Base-by-base conservation (phyloP, 495 filamentous ascomycete species). In the Tetracladium setigerum region DNA sequence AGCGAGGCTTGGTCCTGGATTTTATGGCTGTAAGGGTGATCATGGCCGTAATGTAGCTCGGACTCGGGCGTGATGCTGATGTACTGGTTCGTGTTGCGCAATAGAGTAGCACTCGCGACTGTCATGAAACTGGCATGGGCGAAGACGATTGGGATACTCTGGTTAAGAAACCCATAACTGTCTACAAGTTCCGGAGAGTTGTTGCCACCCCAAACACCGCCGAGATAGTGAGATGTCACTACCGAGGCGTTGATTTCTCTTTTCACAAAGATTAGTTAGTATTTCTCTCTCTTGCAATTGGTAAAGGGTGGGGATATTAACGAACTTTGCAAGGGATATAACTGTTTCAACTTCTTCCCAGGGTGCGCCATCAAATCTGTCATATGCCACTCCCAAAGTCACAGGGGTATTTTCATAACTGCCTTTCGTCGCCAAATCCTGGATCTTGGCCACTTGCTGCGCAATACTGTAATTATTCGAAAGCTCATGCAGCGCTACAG, bases 51-150 rank as follows among this genome's bases (percentile, higher is more conserved):
- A 18, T 49, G 30, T 14, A 70, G 39, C 42, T 75, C 71, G 5
- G 67, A 67, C 10, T 57, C 57, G 4, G 70, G 69, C 1, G 70
- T 72, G 4, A 58, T 53, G 0, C 65, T 69, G 38, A 71, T 60
- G 34, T 49, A 55, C 0, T 52, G 46, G 7, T 59, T 49, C 0
- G 50, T 47, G 17, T 59, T 24, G 9, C 37, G 40, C 2, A 73
- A 47, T 10, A 59, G 52, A 5, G 56, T 15, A 7, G 54, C 52
- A 33, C 59, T 64, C 10, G 37, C 15, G 3, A 53, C 36, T 13
- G 61, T 63, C 14, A 71, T 44, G 49, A 52, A 62, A 31, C 41
- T 38, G 6, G 6, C 35, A 14, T 38, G 35, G 5, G 35, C n/a
- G n/a, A 38, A 38, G n/a, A 38, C n/a, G 6, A 6, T 14, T 6